phyloP scores from a whole-genome alignment of 2,329 filamentous ascomycete genomes.

The Venturia oleaginea region DNA sequence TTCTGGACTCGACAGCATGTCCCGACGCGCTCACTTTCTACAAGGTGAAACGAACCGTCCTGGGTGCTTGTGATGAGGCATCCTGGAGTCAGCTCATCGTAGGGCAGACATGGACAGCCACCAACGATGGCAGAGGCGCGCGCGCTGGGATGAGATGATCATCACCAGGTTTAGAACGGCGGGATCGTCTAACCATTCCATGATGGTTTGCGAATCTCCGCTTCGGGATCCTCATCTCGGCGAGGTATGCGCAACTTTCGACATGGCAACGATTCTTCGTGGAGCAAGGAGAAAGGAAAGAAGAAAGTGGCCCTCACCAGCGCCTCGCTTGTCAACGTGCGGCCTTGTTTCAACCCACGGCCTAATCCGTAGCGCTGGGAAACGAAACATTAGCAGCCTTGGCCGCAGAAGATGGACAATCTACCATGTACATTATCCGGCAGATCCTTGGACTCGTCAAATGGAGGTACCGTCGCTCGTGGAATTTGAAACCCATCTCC shows the following conservation, averaged over 20 bases:
- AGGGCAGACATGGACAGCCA: background rate
- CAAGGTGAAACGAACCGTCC: background rate
- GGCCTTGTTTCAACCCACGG: background rate
- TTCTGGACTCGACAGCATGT: background rate
- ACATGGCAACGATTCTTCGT: background rate
- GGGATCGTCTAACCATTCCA: background rate
- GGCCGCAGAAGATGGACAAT: background rate
- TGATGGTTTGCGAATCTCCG: background rate
- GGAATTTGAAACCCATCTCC: background rate
- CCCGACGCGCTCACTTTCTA: background rate
- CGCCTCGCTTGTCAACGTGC: background rate
- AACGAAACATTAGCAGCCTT: background rate
- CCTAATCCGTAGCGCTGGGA: background rate
- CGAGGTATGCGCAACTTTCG: background rate
- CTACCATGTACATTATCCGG: background rate
- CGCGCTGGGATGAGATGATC: background rate
- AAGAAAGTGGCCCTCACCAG: background rate
- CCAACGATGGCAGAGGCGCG: background rate
- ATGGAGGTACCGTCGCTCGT: background rate
- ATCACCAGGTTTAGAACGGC: background rate
- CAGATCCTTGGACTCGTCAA: background rate
- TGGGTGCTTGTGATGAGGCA: background rate
- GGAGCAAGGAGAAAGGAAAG: background rate
- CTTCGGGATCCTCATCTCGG: background rate
- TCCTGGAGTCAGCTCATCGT: background rate